Conservation (phyloP, 495 filamentous ascomycete species). For the Thermochaetoides thermophila region DNA sequence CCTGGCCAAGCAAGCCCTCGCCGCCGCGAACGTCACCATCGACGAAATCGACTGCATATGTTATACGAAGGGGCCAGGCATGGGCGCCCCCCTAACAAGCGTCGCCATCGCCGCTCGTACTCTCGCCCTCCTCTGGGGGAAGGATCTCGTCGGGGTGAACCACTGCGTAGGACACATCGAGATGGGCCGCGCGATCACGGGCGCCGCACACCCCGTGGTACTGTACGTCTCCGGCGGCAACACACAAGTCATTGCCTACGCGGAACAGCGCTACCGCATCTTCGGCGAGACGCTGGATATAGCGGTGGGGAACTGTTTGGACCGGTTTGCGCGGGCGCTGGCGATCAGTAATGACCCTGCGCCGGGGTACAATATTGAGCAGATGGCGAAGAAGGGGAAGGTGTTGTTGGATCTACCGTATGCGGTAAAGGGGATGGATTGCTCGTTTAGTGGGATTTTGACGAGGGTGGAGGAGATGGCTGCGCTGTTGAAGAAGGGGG, state of each 20-base stretch:
- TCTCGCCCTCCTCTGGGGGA: constrained; percentile 72
- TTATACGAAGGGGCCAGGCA: constrained; percentile 89
- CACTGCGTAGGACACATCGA: constrained; percentile 98
- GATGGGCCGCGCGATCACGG: constrained; percentile 92
- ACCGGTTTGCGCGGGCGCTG: constrained; percentile 84
- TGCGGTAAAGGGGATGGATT: constrained; percentile 96
- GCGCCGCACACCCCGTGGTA: constrained; percentile 81
- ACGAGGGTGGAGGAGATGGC: constrained; percentile 69
- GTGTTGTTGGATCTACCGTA: constrained; percentile 81
- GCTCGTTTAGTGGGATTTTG: constrained; percentile 83
- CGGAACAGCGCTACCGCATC: constrained; percentile 83
- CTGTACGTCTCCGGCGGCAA: constrained; percentile 95
- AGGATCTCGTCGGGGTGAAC: constrained; percentile 80
- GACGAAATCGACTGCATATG: constrained; percentile 77
- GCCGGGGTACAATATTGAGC: constrained; percentile 95
- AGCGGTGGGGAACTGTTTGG: constrained; percentile 92
- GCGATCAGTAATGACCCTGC: constrained; percentile 89
- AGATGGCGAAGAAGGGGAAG: constrained; percentile 62
- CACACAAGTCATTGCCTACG: constrained; percentile 96
- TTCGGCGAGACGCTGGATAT: constrained; percentile 97
- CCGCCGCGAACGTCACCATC: constrained; percentile 45
- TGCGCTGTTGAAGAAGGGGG: constrained; percentile 34
- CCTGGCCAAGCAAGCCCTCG: constrained; percentile 61
- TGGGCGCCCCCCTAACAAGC: constrained; percentile 87
- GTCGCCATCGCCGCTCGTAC: constrained; percentile 78